These are phyloP conservation scores for Aspergillus novofumigatus DNA, from an alignment of 2,329 filamentous ascomycete species.

Conservation along the genomic window DNA sequence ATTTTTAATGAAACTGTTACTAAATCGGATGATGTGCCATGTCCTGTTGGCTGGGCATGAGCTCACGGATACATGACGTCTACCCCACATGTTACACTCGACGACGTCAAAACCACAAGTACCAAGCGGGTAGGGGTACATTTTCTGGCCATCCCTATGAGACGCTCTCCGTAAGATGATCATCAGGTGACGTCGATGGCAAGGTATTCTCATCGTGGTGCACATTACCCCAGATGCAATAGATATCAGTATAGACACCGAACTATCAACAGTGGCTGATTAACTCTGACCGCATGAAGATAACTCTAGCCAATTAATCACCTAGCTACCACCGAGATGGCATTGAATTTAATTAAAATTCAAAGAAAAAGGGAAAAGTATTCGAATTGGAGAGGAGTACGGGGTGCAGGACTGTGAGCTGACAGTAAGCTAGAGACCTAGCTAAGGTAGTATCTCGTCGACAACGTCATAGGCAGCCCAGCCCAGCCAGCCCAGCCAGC, in stretches of 20 bases:
- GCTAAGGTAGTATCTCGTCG: neutral
- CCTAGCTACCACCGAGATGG: neutral
- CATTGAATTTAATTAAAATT: neutral
- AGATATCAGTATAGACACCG: too few relatives aligned
- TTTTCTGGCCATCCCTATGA: neutral
- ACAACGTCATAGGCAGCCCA: slow-evolving; percentile 16
- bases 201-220: neutral
- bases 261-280: neutral
- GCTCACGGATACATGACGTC: slow-evolving; percentile 4
- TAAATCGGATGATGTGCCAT: neutral
- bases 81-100: slow-evolving; percentile 15
- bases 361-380: too few relatives aligned
- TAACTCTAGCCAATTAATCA: neutral
- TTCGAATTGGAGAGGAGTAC: too few relatives aligned
- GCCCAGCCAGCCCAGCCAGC: neutral
- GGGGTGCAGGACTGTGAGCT: neutral
- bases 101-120: neutral
- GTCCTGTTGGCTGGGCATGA: neutral
- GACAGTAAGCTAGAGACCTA: neutral
- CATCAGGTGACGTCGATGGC: slow-evolving; percentile 23
- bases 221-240: neutral
- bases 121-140: neutral
- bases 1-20: neutral
- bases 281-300: neutral
- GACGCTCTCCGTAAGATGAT: slow-evolving; percentile 12